Percentiles rank a stretch among this genome's conserved stretches.
These are phyloP conservation scores for Hypomontagnella monticulosa DNA, from an alignment of 495 filamentous ascomycete genomes.

Conservation along the genomic window DNA sequence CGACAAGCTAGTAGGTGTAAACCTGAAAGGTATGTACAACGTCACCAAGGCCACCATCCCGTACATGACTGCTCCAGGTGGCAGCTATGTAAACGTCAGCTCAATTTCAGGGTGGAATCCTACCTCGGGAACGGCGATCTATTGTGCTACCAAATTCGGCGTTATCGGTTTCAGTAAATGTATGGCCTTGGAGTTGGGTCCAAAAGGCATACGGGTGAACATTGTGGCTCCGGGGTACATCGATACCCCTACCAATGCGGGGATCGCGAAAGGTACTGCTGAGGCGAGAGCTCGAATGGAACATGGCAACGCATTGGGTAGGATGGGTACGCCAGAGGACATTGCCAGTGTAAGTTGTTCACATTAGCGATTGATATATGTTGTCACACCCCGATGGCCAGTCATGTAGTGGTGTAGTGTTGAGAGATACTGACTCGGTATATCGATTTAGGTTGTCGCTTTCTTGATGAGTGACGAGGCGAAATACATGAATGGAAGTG, in stretches of 20 bases:
- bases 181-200: slow-evolving; percentile 64
- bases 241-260: slow-evolving; percentile 40
- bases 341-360: slow-evolving; percentile 55
- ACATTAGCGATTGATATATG: not conserved
- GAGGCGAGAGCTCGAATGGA: slow-evolving; percentile 50
- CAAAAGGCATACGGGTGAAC: slow-evolving; percentile 63
- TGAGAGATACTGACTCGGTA: slow-evolving; percentile 15
- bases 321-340: slow-evolving; percentile 63
- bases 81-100: slow-evolving; percentile 54
- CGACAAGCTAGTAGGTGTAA: slow-evolving; percentile 44
- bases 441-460: slow-evolving; percentile 45
- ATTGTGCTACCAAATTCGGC: slow-evolving; percentile 65
- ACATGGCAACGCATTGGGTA: slow-evolving; percentile 57
- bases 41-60: slow-evolving; percentile 48
- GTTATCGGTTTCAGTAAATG: slow-evolving; percentile 65
- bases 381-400: no score
- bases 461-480: slow-evolving; percentile 62
- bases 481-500: slow-evolving; percentile 64
- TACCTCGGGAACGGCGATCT: slow-evolving; percentile 52
- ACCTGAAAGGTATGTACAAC: slow-evolving; percentile 49
- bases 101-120: slow-evolving; percentile 55
- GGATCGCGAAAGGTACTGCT: slow-evolving; percentile 34
- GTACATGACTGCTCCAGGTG: slow-evolving; percentile 43
- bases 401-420: no score
- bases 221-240: slow-evolving; percentile 62